Percentiles rank a stretch among this genome's conserved stretches.
Conservation (phyloP, 2,329 filamentous ascomycete species). For the Colletotrichum liaoningense region DNA sequence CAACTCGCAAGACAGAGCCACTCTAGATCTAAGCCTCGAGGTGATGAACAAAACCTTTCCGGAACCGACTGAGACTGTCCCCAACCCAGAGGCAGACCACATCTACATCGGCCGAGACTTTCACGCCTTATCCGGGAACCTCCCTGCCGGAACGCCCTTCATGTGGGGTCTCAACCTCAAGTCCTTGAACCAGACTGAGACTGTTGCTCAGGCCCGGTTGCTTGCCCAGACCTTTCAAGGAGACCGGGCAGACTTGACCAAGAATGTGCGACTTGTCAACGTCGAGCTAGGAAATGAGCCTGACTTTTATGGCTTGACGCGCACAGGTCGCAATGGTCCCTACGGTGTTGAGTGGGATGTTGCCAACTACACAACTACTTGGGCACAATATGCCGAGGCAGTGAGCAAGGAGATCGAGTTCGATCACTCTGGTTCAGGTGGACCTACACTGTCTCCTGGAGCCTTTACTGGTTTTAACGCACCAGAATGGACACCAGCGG, state of each 20-base stretch:
- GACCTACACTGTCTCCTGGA: neutral
- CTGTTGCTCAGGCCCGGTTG: neutral
- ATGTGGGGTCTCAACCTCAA: constrained; percentile 15
- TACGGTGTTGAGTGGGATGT: neutral
- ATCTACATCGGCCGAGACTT: constrained; percentile 7
- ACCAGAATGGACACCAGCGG: neutral
- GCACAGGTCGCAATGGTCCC: neutral
- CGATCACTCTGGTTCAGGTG: too few relatives aligned
- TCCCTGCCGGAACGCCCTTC: neutral
- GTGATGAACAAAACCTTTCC: constrained; percentile 11
- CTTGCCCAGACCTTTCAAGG: constrained; percentile 4
- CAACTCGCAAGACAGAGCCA: constrained; percentile 13
- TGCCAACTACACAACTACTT: neutral
- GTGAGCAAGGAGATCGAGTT: constrained; percentile 1
- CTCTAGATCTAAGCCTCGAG: neutral
- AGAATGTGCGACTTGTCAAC: neutral
- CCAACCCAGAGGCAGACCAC: constrained; percentile 5
- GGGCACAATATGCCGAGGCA: neutral
- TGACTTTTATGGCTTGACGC: constrained; percentile 1
- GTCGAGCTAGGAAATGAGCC: constrained; percentile 6
- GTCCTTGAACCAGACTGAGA: neutral
- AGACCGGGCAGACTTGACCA: neutral
- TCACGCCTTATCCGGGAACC: constrained; percentile 2
- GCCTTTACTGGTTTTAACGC: neutral
- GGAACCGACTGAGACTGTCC: neutral